Percentiles rank a stretch among this genome's conserved stretches.
phyloP scores from a whole-genome alignment of 2,329 filamentous ascomycete species.

The Geoglossum cookeanum region DNA sequence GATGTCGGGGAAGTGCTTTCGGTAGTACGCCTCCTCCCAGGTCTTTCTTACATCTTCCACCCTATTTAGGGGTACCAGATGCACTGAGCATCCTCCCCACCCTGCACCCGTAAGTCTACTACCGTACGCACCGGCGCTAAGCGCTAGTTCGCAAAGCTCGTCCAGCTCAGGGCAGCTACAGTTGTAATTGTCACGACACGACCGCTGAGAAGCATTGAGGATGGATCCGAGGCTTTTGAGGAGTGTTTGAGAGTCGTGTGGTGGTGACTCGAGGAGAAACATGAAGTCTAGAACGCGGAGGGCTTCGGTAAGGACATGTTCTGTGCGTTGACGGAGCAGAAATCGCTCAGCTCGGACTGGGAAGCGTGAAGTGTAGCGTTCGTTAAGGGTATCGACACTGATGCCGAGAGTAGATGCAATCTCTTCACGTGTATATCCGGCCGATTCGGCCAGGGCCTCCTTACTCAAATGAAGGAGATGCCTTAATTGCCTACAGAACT shows the following conservation, averaged over 20 bases:
- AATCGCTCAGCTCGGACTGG: conserved; percentile 76
- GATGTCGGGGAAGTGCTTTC: conserved; percentile 46
- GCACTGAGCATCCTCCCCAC: conserved; percentile 92
- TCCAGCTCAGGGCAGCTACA: conserved; percentile 91
- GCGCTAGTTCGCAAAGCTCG: conserved; percentile 62
- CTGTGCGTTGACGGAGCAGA: conserved; percentile 67
- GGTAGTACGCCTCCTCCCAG: conserved; percentile 67
- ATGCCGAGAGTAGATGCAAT: conserved; percentile 55
- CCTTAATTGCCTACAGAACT: conserved; percentile 44
- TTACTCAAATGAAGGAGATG: conserved; percentile 51
- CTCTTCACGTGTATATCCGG: conserved; percentile 78
- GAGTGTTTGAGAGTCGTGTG: conserved; percentile 41
- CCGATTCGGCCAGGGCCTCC: conserved; percentile 52
- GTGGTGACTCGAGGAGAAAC: conserved; percentile 39
- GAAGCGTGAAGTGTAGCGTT: conserved; percentile 69
- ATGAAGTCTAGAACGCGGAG: conserved; percentile 72
- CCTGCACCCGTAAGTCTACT: conserved; percentile 80
- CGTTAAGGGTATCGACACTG: conserved; percentile 50
- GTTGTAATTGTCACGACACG: conserved; percentile 72
- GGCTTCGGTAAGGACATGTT: conserved; percentile 84
- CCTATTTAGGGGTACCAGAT: conserved; percentile 70
- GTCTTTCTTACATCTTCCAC: conserved; percentile 60
- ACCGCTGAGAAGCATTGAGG: conserved; percentile 77
- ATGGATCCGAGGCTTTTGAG: conserved; percentile 57
- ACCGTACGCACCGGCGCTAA: conserved; percentile 61